These are phyloP conservation scores for Pisolithus microcarpus DNA, from an alignment of 768 basidiomycete species.

Conservation along the genomic window DNA sequence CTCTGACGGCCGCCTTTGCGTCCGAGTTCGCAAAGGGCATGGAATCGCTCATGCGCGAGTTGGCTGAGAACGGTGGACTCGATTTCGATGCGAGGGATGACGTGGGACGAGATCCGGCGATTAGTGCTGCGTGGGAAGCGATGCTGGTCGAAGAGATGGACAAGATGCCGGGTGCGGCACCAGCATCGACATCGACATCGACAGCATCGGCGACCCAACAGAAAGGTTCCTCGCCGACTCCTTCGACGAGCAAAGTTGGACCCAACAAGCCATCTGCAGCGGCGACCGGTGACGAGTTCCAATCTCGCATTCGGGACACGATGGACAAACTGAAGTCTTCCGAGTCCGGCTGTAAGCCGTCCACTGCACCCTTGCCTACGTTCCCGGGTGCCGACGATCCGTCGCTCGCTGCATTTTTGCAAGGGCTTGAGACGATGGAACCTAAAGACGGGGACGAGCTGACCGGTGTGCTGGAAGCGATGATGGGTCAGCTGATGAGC, in stretches of 20 bases:
- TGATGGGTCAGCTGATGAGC: slow-evolving; percentile 25
- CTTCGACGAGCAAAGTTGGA: no score
- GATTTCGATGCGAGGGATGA: not conserved
- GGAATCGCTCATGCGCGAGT: slow-evolving; percentile 34
- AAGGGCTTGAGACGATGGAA: no score
- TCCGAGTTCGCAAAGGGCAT: slow-evolving; percentile 37
- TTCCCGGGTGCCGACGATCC: no score
- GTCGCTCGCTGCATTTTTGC: no score
- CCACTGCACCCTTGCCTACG: no score
- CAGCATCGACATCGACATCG: slow-evolving; percentile 5
- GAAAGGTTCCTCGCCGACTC: no score
- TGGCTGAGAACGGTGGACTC: slow-evolving; percentile 1
- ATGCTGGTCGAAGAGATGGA: slow-evolving; percentile 63
- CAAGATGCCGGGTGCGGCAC: slow-evolving; percentile 16
- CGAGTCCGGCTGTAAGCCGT: slow-evolving; percentile 32
- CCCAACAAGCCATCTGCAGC: no score
- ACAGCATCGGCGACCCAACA: not conserved
- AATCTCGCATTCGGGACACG: slow-evolving; percentile 32
- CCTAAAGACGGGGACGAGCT: no score
- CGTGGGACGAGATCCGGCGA: slow-evolving; percentile 28
- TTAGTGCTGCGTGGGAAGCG: slow-evolving; percentile 64
- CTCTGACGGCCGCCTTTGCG: slow-evolving; percentile 21
- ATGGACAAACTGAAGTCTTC: slow-evolving; percentile 70
- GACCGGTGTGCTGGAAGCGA: not conserved
- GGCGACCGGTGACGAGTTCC: no score